A percentile compares a stretch with the other conserved stretches of the same genome.
These are phyloP conservation scores for Jamesozyma jinghongensis DNA, from an alignment of 805 yeast genomes.

Conservation along the genomic window DNA sequence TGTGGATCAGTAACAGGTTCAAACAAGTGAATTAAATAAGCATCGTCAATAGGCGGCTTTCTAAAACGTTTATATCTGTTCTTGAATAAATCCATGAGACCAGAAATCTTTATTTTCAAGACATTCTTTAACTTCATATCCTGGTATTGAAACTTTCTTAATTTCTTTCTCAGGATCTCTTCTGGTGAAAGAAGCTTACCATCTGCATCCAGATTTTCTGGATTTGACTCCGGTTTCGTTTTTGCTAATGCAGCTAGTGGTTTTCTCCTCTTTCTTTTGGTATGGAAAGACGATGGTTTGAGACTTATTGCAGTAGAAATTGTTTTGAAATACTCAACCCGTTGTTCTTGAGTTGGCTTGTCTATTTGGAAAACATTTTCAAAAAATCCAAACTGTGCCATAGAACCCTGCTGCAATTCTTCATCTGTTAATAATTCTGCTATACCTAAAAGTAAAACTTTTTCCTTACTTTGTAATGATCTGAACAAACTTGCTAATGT, in stretches of 20 bases:
- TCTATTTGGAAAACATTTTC: slow-evolving; percentile 38
- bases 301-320: slow-evolving; percentile 48
- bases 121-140: slow-evolving; percentile 81
- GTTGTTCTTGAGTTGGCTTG: slow-evolving; percentile 41
- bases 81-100: slow-evolving; percentile 83
- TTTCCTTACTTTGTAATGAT: slow-evolving; percentile 61
- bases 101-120: slow-evolving; percentile 75
- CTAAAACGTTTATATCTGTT: slow-evolving; percentile 80
- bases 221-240: slow-evolving; percentile 20
- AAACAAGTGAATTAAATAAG: slow-evolving; percentile 62
- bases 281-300: slow-evolving; percentile 66
- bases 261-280: slow-evolving; percentile 40
- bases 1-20: slow-evolving; percentile 41
- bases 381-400: slow-evolving; percentile 7
- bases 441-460: slow-evolving; percentile 64
- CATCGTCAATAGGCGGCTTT: slow-evolving; percentile 83
- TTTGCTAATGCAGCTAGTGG: slow-evolving; percentile 34
- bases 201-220: slow-evolving; percentile 15
- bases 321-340: slow-evolving; percentile 47
- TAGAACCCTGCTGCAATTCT: slow-evolving; percentile 29
- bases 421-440: slow-evolving; percentile 43
- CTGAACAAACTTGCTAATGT: slow-evolving; percentile 64
- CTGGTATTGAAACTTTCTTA: slow-evolving; percentile 41
- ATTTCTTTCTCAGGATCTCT: slow-evolving; percentile 33
- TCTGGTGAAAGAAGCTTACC: slow-evolving; percentile 29